Evolutionary conservation across 2,329 filamentous ascomycete genomes (phyloP).

Genomic region (Blastomyces parvus): DNA sequence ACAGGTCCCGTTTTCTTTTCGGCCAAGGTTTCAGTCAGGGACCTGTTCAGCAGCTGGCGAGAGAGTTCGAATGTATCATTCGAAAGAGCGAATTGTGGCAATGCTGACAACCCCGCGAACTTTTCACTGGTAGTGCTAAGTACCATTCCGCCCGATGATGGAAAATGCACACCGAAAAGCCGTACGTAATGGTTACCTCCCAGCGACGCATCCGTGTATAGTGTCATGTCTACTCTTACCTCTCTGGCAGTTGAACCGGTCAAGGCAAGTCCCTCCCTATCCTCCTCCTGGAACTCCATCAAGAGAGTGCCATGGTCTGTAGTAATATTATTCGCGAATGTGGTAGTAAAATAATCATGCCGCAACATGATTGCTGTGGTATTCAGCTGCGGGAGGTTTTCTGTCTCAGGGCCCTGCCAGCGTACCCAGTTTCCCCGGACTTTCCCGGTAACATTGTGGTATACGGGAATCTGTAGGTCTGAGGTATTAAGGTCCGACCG

Average conservation of each 20-base stretch:
- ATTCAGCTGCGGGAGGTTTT: constrained; percentile 48
- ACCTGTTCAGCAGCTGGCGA: constrained; percentile 60
- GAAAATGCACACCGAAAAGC: constrained; percentile 78
- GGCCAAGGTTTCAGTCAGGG: constrained; percentile 55
- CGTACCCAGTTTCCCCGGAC: constrained; percentile 68
- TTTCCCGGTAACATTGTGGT: constrained; percentile 68
- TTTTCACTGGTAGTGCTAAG: constrained; percentile 88
- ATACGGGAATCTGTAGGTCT: constrained; percentile 46
- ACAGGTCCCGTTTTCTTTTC: constrained; percentile 51
- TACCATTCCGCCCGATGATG: constrained; percentile 65
- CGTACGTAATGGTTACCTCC: constrained; percentile 71
- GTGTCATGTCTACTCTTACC: constrained; percentile 57
- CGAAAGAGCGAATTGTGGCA: constrained; percentile 70
- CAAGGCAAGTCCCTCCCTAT: constrained; percentile 29
- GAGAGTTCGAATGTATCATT: constrained; percentile 46
- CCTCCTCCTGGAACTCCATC: constrained; percentile 54
- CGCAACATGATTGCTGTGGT: constrained; percentile 55
- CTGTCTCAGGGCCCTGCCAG: constrained; percentile 35
- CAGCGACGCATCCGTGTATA: constrained; percentile 61
- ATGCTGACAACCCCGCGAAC: constrained; percentile 79
- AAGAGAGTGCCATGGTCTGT: constrained; percentile 59
- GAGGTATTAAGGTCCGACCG: constrained; percentile 27
- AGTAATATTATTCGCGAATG: constrained; percentile 74
- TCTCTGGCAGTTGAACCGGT: constrained; percentile 52
- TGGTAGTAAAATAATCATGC: constrained; percentile 55